Evolutionary conservation across 78 protist species (phyloP).

Genomic region (Dictyostelium firmibasis): DNA sequence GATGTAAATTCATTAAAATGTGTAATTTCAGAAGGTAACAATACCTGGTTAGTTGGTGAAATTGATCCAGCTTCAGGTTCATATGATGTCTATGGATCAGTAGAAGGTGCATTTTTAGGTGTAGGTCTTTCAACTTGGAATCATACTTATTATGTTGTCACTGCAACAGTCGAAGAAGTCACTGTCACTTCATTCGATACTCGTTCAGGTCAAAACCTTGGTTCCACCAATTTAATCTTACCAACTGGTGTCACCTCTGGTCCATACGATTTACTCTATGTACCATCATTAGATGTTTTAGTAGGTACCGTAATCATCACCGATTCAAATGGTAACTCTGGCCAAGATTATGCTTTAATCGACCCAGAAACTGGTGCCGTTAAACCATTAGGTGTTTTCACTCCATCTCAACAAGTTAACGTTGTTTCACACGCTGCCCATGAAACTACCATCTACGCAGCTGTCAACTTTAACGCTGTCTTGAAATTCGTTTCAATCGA

Average conservation of each 20-base stretch:
- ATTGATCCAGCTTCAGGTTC: slow-evolving; percentile 72
- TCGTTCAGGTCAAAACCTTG: slow-evolving; percentile 19
- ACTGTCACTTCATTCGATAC: slow-evolving; percentile 23
- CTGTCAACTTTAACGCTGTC: slow-evolving; percentile 4
- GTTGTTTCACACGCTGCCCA: slow-evolving; percentile 66
- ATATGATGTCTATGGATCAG: slow-evolving; percentile 39
- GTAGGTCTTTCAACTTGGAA: slow-evolving; percentile 40
- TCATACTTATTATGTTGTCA: slow-evolving; percentile 49
- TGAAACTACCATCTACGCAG: slow-evolving; percentile 14
- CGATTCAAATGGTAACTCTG: neutral
- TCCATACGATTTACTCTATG: slow-evolving; percentile 36
- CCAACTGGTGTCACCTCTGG: slow-evolving; percentile 35
- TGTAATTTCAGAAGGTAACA: neutral
- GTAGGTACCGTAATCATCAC: slow-evolving; percentile 16
- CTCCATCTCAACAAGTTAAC: slow-evolving; percentile 2
- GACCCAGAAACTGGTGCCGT: slow-evolving; percentile 28
- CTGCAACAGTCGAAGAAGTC: neutral
- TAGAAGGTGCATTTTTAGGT: slow-evolving; percentile 31
- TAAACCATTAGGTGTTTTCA: slow-evolving; percentile 38
- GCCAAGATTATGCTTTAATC: slow-evolving; percentile 35
- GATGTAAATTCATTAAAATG: slow-evolving; percentile 67
- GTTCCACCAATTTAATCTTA: neutral
- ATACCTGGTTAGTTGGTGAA: slow-evolving; percentile 48
- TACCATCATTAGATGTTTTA: slow-evolving; percentile 42
- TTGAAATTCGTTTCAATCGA: slow-evolving; percentile 27